These are phyloP conservation scores for Pochonia chlamydosporia DNA, from an alignment of 2,329 filamentous ascomycete genomes.

Conservation along the genomic window DNA sequence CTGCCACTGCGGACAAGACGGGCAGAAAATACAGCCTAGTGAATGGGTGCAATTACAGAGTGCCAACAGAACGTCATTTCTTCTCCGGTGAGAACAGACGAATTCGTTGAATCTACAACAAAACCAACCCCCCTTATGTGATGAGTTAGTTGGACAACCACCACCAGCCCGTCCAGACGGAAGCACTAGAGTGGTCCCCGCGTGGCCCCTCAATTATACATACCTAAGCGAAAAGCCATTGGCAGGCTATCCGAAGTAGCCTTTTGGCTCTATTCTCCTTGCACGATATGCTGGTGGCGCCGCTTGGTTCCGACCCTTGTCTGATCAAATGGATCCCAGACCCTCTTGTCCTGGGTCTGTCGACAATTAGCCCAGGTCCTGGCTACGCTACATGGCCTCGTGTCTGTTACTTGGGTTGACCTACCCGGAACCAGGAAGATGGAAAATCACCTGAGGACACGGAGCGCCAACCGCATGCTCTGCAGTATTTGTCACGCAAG, in stretches of 20 bases:
- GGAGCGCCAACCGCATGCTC: background rate
- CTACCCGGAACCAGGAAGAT: background rate
- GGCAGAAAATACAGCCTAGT: background rate
- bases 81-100: background rate
- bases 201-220: conserved; percentile 8
- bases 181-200: conserved; percentile 7
- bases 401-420: background rate
- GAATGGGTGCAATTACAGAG: background rate
- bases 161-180: background rate
- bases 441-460: background rate
- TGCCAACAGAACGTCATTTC: background rate
- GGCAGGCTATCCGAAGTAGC: background rate
- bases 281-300: background rate
- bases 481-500: no score
- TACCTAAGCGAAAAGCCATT: conserved; percentile 8
- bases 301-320: conserved; percentile 8
- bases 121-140: background rate
- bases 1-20: background rate
- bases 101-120: background rate
- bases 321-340: background rate
- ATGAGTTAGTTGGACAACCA: background rate
- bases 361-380: background rate
- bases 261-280: conserved; percentile 3
- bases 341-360: background rate
- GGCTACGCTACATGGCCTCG: no score